Evolutionary conservation across 2,329 filamentous ascomycete species (phyloP).

Genomic region (Ceratocystis papillata): DNA sequence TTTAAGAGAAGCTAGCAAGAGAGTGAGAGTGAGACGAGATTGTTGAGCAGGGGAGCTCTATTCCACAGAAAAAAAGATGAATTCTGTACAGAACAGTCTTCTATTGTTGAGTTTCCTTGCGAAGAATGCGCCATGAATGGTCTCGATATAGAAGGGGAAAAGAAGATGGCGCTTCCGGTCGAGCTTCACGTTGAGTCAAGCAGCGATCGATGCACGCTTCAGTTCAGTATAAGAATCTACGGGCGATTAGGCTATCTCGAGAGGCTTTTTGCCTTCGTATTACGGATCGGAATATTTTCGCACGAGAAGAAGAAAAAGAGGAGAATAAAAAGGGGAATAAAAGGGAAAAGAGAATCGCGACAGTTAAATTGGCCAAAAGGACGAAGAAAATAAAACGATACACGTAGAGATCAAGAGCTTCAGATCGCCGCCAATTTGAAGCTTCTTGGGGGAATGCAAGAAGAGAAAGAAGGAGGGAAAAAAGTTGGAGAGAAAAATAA

Average conservation of each 20-base stretch:
- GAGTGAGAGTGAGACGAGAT: neutral
- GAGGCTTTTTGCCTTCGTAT: neutral
- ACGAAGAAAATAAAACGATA: neutral
- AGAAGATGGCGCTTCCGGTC: too few species aligned
- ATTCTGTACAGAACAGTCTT: too few species aligned
- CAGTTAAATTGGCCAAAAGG: neutral
- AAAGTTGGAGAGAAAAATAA: neutral
- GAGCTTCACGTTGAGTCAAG: neutral
- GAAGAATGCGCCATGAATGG: too few species aligned
- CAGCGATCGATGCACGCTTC: neutral
- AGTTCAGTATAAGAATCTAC: neutral
- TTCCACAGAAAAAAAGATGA: too few species aligned
- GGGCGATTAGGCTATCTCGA: too few species aligned
- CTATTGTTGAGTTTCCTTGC: too few species aligned
- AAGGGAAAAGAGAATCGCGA: constrained; percentile 1
- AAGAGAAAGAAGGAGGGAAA: neutral
- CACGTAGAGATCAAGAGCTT: neutral
- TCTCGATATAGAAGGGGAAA: too few species aligned
- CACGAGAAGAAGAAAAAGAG: constrained; percentile 8
- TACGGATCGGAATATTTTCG: constrained; percentile 5
- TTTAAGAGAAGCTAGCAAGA: too few species aligned
- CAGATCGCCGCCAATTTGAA: neutral
- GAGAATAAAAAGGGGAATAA: constrained; percentile 4
- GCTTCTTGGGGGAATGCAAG: neutral
- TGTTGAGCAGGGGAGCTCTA: too few species aligned